Evolutionary conservation across 192 early-diverging fungal species (phyloP), one percentile per base, ranked within the genome.

Genomic region (Dissophora globulifera): DNA sequence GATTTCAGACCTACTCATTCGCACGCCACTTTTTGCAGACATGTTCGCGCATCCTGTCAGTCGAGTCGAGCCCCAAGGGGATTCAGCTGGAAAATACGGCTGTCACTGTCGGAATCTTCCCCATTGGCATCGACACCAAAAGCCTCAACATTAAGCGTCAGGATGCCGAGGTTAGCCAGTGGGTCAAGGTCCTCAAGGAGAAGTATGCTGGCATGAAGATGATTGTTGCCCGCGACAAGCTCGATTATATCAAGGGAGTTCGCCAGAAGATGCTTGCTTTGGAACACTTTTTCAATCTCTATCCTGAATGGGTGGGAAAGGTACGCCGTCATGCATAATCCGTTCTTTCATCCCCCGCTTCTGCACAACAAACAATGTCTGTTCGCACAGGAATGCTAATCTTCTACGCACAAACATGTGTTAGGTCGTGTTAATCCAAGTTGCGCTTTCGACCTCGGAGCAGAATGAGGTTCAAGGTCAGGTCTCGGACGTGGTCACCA

Each of bases 241-340:
- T 98, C 48, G 96, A 99, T 83, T 92, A 93, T 58, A 89, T 98
- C 67, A 98, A 97, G 67, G 96, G 95, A 15, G 94, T 99, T 30
- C 89, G 91, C 31, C 96, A 99, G 79, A 98, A 98, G 82, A 78
- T 99, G 71, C 82, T 93, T 5, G 92, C 95, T 0, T 99, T 95
- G 81, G 95, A 98, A 62, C 87, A 86, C 29, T 99, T 99, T 68
- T 71, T 99, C 43, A 86, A 79, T 7, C 81, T 86, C 19, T 93
- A 93, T 61, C 96, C 97, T 2, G 93, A 99, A 69, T 98, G 93
- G 91, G 90, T 88, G 27, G 90, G 92, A 48, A 91, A 95, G 78
- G 83, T 78, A 70, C 16, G 13, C 43, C 43, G 43, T 12, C n/a
- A 45, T 45, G 4, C 35, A 38, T n/a, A n/a, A n/a, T n/a, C n/a